Evolutionary conservation across 495 filamentous ascomycete genomes (phyloP).

Genomic region (Talaromyces ruber): DNA sequence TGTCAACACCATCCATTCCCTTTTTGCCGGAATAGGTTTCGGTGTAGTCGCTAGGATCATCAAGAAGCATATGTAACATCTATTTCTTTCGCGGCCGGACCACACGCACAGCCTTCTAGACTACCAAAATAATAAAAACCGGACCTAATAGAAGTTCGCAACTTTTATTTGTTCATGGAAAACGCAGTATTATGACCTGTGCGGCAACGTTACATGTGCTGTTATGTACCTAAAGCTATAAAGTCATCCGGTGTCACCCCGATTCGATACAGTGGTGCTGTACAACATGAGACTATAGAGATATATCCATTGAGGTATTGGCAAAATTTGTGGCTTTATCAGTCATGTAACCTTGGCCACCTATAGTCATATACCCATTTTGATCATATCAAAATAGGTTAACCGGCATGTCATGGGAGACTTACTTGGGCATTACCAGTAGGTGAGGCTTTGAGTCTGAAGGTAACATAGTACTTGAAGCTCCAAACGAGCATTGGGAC

Average conservation of each 20-base stretch:
- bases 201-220: neutral
- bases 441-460: neutral
- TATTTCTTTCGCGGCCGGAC: neutral
- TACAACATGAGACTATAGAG: neutral
- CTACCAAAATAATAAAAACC: neutral
- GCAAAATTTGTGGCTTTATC: neutral
- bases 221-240: neutral
- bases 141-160: neutral
- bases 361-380: neutral
- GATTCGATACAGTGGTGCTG: neutral
- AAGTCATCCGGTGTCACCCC: neutral
- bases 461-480: no score
- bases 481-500: no score
- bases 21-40: neutral
- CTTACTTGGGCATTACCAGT: neutral
- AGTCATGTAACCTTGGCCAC: neutral
- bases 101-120: neutral
- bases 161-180: neutral
- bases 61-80: neutral
- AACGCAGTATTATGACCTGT: neutral
- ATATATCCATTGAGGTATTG: neutral
- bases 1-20: neutral
- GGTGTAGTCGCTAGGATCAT: neutral
- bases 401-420: neutral
- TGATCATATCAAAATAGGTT: neutral